Conservation (phyloP, 1,284 basidiomycete genomes). For the Acaromyces ingoldii region DNA sequence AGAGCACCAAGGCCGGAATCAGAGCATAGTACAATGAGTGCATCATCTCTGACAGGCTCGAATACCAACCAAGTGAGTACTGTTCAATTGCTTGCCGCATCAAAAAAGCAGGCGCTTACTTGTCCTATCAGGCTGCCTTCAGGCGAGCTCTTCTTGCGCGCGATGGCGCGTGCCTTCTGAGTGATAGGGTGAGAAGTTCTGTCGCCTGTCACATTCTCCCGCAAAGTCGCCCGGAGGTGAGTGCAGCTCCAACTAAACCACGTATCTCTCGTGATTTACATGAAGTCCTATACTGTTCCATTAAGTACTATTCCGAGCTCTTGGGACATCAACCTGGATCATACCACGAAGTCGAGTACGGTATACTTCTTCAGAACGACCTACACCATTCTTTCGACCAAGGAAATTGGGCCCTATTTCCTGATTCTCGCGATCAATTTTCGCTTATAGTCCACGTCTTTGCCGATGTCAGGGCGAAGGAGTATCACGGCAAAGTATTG, state of each 20-base stretch:
- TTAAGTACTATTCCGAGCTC: neutral
- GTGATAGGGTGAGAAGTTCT: neutral
- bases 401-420: neutral
- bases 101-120: neutral
- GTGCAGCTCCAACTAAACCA: neutral
- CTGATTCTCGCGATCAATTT: neutral
- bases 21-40: neutral
- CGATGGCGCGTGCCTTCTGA: neutral
- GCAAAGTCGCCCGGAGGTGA: constrained; percentile 1
- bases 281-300: neutral
- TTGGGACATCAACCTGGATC: neutral
- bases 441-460: neutral
- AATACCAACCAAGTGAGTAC: neutral
- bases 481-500: neutral
- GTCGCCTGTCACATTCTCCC: neutral
- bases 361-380: neutral
- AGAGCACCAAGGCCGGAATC: neutral
- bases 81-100: neutral
- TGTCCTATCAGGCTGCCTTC: neutral
- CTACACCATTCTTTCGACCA: constrained; percentile 1
- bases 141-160: neutral
- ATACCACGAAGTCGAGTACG: neutral
- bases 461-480: neutral
- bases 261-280: neutral
- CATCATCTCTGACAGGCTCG: neutral